These are phyloP conservation scores for Carex scoparia DNA, from an alignment of 176 grass and related monocot genomes.

Conservation along the genomic window DNA sequence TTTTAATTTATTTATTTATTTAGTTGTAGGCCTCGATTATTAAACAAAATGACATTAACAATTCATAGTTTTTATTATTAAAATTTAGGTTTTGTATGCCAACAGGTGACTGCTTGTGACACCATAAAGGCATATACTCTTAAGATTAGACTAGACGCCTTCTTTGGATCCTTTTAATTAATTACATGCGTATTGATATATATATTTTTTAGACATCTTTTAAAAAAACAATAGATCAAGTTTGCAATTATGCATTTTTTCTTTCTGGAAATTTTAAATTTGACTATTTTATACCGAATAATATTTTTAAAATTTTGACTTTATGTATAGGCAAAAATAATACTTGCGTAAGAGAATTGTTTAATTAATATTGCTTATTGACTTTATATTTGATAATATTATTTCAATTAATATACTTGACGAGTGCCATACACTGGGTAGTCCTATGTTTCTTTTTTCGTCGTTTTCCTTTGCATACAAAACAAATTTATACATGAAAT, in stretches of 20 bases:
- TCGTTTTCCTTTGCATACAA: not conserved
- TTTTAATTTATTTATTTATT: too few relatives aligned
- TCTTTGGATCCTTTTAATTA: not conserved
- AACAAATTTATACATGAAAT: not conserved
- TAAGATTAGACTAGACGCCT: not conserved
- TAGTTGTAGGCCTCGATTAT: too few relatives aligned
- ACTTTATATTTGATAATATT: not conserved
- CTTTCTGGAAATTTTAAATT: not conserved
- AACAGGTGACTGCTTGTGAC: not conserved
- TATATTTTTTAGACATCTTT: not conserved
- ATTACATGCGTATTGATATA: not conserved
- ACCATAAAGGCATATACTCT: not conserved
- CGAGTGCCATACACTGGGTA: not conserved
- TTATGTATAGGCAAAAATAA: not conserved
- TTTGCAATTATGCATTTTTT: not conserved
- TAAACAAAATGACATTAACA: not conserved
- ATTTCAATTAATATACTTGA: not conserved
- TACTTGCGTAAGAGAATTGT: not conserved
- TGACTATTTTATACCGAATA: not conserved
- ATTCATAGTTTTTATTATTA: not conserved
- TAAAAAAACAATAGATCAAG: not conserved
- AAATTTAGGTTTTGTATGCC: not conserved
- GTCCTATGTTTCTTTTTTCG: not conserved
- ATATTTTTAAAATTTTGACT: not conserved
- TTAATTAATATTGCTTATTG: not conserved